Percentiles rank a stretch among this genome's conserved stretches.
Conservation (phyloP, 2,329 filamentous ascomycete genomes). For the Trematosphaeria pertusa region DNA sequence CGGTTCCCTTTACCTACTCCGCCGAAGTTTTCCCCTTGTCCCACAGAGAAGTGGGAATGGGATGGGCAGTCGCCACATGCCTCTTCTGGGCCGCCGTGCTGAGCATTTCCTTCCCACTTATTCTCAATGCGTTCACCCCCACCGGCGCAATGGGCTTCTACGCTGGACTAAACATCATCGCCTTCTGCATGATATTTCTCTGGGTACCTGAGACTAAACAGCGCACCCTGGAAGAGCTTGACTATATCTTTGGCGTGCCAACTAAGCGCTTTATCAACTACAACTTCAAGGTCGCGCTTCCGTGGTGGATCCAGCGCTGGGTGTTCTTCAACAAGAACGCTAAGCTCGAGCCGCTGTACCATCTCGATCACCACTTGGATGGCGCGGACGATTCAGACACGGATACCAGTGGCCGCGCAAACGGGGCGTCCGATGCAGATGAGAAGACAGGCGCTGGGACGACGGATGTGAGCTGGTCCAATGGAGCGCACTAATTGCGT, state of each 20-base stretch:
- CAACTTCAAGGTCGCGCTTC: slow-evolving; percentile 44
- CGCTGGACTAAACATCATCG: slow-evolving; percentile 26
- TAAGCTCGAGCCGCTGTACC: too few species aligned
- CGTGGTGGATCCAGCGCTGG: slow-evolving; percentile 52
- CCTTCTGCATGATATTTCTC: slow-evolving; percentile 24
- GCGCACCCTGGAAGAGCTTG: slow-evolving; percentile 22
- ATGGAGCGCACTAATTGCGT: too few species aligned
- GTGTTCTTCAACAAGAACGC: slow-evolving; percentile 39
- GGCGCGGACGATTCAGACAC: too few species aligned
- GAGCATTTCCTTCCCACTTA: slow-evolving; percentile 40
- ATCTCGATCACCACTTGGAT: too few species aligned
- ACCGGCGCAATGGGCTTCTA: slow-evolving; percentile 46
- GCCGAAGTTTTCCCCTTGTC: slow-evolving; percentile 66
- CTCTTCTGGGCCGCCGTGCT: slow-evolving; percentile 47
- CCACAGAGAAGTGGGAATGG: slow-evolving; percentile 59
- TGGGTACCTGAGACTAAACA: slow-evolving; percentile 27
- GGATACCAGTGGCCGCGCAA: too few species aligned
- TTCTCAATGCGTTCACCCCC: slow-evolving; percentile 36
- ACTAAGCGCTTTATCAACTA: slow-evolving; percentile 40
- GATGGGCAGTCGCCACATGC: slow-evolving; percentile 44
- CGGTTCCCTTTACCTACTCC: slow-evolving; percentile 16
- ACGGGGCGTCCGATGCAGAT: too few species aligned
- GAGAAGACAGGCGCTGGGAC: too few species aligned
- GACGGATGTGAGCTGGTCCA: too few species aligned
- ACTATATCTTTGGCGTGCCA: slow-evolving; percentile 45